Base-by-base conservation (phyloP, 306 rosid species). In the Prunus persica region DNA sequence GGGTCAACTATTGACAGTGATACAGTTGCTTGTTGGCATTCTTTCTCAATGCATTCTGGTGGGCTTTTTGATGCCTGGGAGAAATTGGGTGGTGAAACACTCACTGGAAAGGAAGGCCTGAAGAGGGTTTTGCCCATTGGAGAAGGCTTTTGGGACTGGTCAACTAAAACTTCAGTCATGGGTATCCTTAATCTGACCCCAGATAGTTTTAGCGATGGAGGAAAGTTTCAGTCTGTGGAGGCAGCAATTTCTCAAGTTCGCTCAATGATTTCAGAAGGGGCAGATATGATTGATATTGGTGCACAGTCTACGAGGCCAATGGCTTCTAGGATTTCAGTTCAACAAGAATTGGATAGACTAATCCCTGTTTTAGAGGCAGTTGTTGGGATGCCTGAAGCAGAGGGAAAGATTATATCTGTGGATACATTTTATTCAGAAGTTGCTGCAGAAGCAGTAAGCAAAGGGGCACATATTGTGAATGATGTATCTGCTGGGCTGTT, bases 141-240 rank as follows among this genome's bases (percentile, higher is more conserved):
- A 69, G 84, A 82, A 61, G 84, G 80, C 70, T 84, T 92, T 56
- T 85, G 88, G 85, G 93, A 95, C 56, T 89, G 96, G 95, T 86
- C 98, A 0, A 64, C 25, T 50, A 92, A 82, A 81, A 89, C 96
- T 62, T 87, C 77, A 30, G 80, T 92, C 71, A 92, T 90, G 97
- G 97, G 96, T 45, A 70, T 95, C 71, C 93, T 95, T 80, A 95
- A 95, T 85, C 77, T 95, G 82, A 92, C 97, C 34, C 98, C 97
- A 20, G 98, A 95, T 86, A 89, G 97, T 83, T 95, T 95, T 80
- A 87, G 97, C 63, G 97, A 95, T 76, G 97, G 97, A 27, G 93
- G 97, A 19, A 88, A 87, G 68, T 90, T 90, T 50, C 86, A 73
- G 63, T 85, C 93, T 54, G 88, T 89, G 45, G 85, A 86, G 51